Conservation (phyloP, 2,329 filamentous ascomycete species). For the Plenodomus tracheiphilus region DNA sequence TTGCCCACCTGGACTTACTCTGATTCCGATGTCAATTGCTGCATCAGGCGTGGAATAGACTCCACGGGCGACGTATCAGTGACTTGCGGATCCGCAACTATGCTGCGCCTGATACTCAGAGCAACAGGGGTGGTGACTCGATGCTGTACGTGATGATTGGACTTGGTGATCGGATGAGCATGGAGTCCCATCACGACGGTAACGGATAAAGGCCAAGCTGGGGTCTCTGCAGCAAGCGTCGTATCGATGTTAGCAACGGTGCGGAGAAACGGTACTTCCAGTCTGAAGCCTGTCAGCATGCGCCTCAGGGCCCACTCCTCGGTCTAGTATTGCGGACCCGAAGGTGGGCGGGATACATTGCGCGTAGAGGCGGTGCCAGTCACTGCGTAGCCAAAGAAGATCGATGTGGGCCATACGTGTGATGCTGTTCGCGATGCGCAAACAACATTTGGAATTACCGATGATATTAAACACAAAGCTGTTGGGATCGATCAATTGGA, state of each 20-base stretch:
- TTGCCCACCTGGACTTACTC: conserved; percentile 11
- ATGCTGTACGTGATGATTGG: conserved; percentile 28
- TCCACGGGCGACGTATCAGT: conserved; percentile 6
- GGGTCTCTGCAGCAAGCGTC: conserved; percentile 25
- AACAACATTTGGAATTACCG: not conserved
- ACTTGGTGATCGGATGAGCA: conserved; percentile 12
- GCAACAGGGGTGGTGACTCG: conserved; percentile 8
- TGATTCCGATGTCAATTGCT: conserved; percentile 4
- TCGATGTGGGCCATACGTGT: not conserved
- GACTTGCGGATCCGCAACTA: conserved; percentile 39
- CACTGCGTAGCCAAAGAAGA: not conserved
- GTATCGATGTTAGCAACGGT: conserved; percentile 18
- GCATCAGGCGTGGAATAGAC: not conserved
- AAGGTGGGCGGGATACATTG: conserved; percentile 9
- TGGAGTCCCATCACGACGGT: conserved; percentile 22
- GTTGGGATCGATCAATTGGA: not conserved
- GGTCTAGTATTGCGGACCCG: conserved; percentile 31
- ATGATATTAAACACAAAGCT: not conserved
- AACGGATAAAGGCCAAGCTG: conserved; percentile 19
- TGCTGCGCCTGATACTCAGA: conserved; percentile 10
- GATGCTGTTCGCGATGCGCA: not conserved
- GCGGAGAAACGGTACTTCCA: conserved; percentile 27
- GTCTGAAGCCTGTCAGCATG: conserved; percentile 2
- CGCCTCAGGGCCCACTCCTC: conserved; percentile 17
- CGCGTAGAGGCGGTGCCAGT: not conserved